A percentile compares a stretch with the other conserved stretches of the same genome.
phyloP scores from a whole-genome alignment of 169 alveolate species.

The Plasmodium chabaudi region DNA sequence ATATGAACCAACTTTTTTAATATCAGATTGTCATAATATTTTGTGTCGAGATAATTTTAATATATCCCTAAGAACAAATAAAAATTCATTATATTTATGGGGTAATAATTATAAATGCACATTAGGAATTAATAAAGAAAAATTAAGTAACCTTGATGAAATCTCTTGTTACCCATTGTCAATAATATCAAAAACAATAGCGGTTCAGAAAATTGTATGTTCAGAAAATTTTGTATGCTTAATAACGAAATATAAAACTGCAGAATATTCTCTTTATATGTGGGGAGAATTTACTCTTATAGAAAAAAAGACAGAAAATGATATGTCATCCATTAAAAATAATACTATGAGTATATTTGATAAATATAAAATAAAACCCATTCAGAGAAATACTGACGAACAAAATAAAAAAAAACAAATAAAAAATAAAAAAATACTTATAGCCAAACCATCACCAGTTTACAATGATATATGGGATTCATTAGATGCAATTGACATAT shows the following conservation, averaged over 20 bases:
- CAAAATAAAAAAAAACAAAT: background rate
- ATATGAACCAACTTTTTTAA: slow-evolving; percentile 76
- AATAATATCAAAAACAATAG: slow-evolving; percentile 29
- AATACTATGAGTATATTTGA: slow-evolving; percentile 26
- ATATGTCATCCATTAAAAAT: background rate
- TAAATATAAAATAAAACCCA: slow-evolving; percentile 48
- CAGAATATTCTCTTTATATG: slow-evolving; percentile 55
- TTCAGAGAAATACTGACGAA: slow-evolving; percentile 6
- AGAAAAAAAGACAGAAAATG: slow-evolving; percentile 35
- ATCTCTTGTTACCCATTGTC: slow-evolving; percentile 68
- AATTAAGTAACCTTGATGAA: slow-evolving; percentile 68
- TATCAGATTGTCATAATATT: slow-evolving; percentile 71
- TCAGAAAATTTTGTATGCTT: slow-evolving; percentile 74
- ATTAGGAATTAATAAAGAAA: slow-evolving; percentile 69
- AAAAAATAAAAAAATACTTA: slow-evolving; percentile 33
- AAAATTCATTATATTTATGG: slow-evolving; percentile 63
- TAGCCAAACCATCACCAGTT: slow-evolving; percentile 69
- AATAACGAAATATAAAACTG: slow-evolving; percentile 22
- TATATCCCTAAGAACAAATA: slow-evolving; percentile 26
- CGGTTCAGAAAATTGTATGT: slow-evolving; percentile 73
- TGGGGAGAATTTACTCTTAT: slow-evolving; percentile 74
- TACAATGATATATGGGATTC: slow-evolving; percentile 46
- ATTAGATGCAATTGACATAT: slow-evolving; percentile 42
- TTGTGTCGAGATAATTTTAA: slow-evolving; percentile 61
- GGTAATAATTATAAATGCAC: slow-evolving; percentile 73